phyloP scores from a whole-genome alignment of 352 stramenopile genomes.

The Labyrinthula sp. region DNA sequence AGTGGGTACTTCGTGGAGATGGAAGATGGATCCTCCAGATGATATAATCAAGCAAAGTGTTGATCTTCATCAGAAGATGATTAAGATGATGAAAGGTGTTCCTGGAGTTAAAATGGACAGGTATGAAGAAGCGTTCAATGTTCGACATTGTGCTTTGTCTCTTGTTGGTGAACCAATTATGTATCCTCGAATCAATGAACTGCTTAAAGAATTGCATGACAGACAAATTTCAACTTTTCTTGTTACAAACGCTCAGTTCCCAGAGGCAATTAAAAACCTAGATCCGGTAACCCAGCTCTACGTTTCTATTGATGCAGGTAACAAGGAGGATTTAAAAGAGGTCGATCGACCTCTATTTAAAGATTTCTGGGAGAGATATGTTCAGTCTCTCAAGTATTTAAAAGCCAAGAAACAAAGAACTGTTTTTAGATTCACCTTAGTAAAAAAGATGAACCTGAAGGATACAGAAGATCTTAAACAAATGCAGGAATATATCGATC shows the following conservation, averaged over 20 bases:
- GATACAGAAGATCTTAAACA: conserved; percentile 1
- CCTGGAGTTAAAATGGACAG: conserved; percentile 67
- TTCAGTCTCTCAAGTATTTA: conserved; percentile 61
- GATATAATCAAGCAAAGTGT: conserved; percentile 77
- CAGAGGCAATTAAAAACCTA: conserved; percentile 74
- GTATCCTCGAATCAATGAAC: conserved; percentile 93
- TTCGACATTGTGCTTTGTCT: conserved; percentile 84
- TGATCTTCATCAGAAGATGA: conserved; percentile 54
- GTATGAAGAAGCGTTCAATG: conserved; percentile 79
- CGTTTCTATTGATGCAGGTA: conserved; percentile 89
- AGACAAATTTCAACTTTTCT: conserved; percentile 87
- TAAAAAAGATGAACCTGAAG: conserved; percentile 92
- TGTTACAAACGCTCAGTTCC: conserved; percentile 95
- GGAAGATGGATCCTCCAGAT: conserved; percentile 85
- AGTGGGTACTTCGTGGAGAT: conserved; percentile 84
- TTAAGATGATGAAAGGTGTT: conserved; percentile 34
- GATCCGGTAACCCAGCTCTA: conserved; percentile 93
- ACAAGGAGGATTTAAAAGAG: conserved; percentile 75
- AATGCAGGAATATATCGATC: conserved; percentile 58
- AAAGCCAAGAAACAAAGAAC: conserved; percentile 83
- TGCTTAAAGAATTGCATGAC: conserved; percentile 76
- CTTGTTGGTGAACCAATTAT: conserved; percentile 93
- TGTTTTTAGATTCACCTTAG: conserved; percentile 83
- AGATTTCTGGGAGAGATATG: conserved; percentile 87
- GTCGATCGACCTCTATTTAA: conserved; percentile 85